Percentiles rank a stretch among this genome's conserved stretches.
These are phyloP conservation scores for Phytophthora aleatoria DNA, from an alignment of 352 stramenopile species.

Conservation along the genomic window DNA sequence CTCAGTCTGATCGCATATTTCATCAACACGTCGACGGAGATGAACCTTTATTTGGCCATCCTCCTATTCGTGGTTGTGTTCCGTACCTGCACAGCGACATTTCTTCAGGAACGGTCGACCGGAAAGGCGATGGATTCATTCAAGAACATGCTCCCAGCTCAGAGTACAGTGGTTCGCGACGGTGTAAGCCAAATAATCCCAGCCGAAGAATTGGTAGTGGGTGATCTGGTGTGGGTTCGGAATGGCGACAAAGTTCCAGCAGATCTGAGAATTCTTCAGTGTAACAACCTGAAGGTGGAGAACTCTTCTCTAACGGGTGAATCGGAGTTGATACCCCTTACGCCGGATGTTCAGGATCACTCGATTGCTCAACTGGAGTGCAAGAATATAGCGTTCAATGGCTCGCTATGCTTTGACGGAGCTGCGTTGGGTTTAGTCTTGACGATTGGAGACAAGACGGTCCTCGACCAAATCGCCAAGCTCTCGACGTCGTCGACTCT, in stretches of 20 bases:
- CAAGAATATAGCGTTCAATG: conserved; percentile 56
- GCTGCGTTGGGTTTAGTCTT: conserved; percentile 50
- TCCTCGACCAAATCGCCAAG: conserved; percentile 57
- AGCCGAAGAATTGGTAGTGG: conserved; percentile 52
- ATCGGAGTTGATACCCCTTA: conserved; percentile 47
- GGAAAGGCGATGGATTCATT: conserved; percentile 59
- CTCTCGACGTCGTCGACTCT: conserved; percentile 40
- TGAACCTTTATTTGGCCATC: conserved; percentile 51
- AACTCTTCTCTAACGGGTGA: conserved; percentile 73
- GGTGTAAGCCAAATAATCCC: conserved; percentile 42
- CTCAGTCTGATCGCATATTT: conserved; percentile 46
- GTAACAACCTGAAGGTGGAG: conserved; percentile 61
- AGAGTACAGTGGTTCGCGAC: conserved; percentile 53
- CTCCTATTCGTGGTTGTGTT: conserved; percentile 50
- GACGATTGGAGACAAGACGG: conserved; percentile 51
- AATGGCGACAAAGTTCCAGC: conserved; percentile 63
- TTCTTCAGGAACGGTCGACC: conserved; percentile 44
- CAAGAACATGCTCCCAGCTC: conserved; percentile 50
- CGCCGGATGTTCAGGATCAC: conserved; percentile 27
- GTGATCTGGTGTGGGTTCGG: conserved; percentile 56
- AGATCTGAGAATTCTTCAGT: conserved; percentile 50
- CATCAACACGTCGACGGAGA: conserved; percentile 39
- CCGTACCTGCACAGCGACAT: conserved; percentile 46
- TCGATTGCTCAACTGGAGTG: conserved; percentile 42
- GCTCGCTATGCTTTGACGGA: conserved; percentile 53